A percentile compares a stretch with the other conserved stretches of the same genome.
Conservation (phyloP, 805 yeast species). For the Trichomonascus vanleenenianus region DNA sequence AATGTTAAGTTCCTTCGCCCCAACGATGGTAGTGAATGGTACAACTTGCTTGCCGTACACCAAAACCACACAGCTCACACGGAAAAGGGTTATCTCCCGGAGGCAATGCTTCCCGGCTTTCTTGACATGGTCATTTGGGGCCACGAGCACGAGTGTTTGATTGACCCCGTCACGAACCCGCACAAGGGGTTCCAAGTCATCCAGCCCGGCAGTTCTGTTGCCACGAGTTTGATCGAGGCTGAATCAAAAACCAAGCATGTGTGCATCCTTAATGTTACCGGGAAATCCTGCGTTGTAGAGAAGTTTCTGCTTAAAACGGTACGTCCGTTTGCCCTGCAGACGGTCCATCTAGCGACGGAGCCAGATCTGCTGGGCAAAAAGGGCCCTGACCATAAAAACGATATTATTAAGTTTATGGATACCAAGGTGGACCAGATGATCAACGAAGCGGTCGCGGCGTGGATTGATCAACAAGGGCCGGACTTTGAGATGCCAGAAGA, state of each 20-base stretch:
- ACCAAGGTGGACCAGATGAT: conserved; percentile 63
- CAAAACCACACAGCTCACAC: conserved; percentile 82
- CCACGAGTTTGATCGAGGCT: conserved; percentile 81
- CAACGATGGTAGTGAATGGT: conserved; percentile 58
- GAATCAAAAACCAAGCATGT: conserved; percentile 72
- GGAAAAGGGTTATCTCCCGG: conserved; percentile 77
- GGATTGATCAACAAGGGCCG: conserved; percentile 26
- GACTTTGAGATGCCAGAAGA: conserved; percentile 26
- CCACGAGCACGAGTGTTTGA: conserved; percentile 92
- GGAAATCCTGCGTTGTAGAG: conserved; percentile 47
- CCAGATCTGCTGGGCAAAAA: conserved; percentile 44
- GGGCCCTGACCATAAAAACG: conserved; percentile 50
- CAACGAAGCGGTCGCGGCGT: conserved; percentile 45
- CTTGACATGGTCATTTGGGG: conserved; percentile 91
- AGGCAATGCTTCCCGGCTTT: conserved; percentile 70
- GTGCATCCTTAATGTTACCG: conserved; percentile 60
- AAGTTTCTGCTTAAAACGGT: conserved; percentile 60
- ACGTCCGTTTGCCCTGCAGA: conserved; percentile 75
- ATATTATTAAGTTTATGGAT: conserved; percentile 52
- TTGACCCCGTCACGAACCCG: conserved; percentile 48
- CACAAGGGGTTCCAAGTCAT: conserved; percentile 61
- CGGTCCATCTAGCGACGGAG: conserved; percentile 44
- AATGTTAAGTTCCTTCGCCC: conserved; percentile 76
- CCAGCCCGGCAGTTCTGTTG: conserved; percentile 92
- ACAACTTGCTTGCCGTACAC: conserved; percentile 78